phyloP scores from a whole-genome alignment of 441 rosid species.

The Hura crepitans region DNA sequence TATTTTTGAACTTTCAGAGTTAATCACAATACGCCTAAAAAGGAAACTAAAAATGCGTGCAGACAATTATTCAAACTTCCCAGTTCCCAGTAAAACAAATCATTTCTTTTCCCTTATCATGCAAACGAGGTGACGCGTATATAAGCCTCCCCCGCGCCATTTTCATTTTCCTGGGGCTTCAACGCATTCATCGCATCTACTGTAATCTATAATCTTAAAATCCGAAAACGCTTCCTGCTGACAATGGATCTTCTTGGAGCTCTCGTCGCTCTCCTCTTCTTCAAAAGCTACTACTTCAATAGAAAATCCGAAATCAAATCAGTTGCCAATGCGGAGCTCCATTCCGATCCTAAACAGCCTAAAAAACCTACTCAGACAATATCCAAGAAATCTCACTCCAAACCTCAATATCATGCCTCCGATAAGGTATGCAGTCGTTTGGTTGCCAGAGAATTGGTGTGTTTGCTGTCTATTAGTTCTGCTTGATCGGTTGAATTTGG shows the following conservation, averaged over 20 bases:
- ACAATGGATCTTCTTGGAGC: slow-evolving; percentile 79
- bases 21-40: too few relatives aligned
- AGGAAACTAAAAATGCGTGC: too few relatives aligned
- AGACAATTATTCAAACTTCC: too few relatives aligned
- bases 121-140: neutral
- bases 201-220: neutral
- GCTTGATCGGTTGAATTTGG: neutral
- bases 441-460: neutral
- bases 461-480: neutral
- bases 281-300: slow-evolving; percentile 62
- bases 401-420: slow-evolving; percentile 54
- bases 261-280: slow-evolving; percentile 60
- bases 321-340: slow-evolving; percentile 57
- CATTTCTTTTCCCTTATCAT: neutral
- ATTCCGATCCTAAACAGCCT: slow-evolving; percentile 47
- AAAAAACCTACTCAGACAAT: slow-evolving; percentile 40
- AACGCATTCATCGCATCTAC: neutral
- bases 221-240: slow-evolving; percentile 7
- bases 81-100: too few relatives aligned
- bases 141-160: too few relatives aligned
- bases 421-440: slow-evolving; percentile 50
- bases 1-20: too few relatives aligned
- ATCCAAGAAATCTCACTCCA: slow-evolving; percentile 57
- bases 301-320: slow-evolving; percentile 78
- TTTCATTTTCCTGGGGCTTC: neutral